Conservation (phyloP, 257 asterid species). For the Solanum piurae region DNA sequence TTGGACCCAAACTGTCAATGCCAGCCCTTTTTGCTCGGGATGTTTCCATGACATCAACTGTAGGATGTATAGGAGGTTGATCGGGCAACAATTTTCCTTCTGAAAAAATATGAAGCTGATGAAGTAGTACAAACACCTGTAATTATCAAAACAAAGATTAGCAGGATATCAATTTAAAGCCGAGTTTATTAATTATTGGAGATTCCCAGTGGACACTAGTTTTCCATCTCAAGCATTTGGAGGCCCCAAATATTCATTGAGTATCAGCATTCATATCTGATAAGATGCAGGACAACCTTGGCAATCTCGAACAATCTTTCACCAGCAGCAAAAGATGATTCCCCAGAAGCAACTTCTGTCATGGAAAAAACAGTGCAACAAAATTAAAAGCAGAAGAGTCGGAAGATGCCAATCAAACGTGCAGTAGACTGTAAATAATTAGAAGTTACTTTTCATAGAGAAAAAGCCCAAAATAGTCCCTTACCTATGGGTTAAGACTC, state of each 20-base stretch:
- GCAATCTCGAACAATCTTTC: constrained; percentile 80
- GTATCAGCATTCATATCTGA: not conserved
- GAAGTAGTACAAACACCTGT: constrained; percentile 80
- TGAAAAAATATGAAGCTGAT: constrained; percentile 73
- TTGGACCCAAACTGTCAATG: constrained; percentile 44
- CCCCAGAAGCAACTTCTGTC: constrained; percentile 38
- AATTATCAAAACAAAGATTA: constrained; percentile 8
- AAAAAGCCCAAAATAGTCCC: not conserved
- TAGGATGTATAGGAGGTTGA: constrained; percentile 61
- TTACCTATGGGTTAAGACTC: not conserved
- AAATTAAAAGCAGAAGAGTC: constrained; percentile 3
- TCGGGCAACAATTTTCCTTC: constrained; percentile 68
- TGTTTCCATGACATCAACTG: constrained; percentile 38
- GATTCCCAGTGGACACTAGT: not conserved
- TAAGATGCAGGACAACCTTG: constrained; percentile 50
- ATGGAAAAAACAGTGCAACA: constrained; percentile 7
- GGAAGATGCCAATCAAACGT: not conserved
- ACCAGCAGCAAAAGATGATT: constrained; percentile 72
- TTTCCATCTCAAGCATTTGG: not conserved
- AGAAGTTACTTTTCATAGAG: not conserved
- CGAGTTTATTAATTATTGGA: not conserved
- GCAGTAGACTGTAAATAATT: not conserved
- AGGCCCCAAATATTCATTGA: not conserved
- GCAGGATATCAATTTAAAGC: not conserved
- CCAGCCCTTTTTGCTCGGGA: constrained; percentile 73